Percentiles rank a stretch among this genome's conserved stretches.
phyloP scores from a whole-genome alignment of 2,329 filamentous ascomycete genomes.

The Stachybotrys chartarum region DNA sequence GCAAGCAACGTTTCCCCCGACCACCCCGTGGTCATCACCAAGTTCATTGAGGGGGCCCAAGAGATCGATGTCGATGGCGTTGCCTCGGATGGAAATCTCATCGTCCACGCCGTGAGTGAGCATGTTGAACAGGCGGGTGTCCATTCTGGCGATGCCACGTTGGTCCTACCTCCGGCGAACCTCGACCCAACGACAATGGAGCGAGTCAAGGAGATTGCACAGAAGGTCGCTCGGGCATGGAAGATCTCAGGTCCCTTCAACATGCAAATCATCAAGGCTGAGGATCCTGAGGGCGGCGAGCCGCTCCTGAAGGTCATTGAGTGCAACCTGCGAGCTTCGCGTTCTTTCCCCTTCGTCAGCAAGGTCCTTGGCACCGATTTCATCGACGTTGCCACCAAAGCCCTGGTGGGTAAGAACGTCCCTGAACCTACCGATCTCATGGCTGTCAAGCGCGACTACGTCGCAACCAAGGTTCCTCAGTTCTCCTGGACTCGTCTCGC shows the following conservation, averaged over 20 bases:
- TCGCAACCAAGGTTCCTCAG: slow-evolving; percentile 96
- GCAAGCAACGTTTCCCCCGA: slow-evolving; percentile 89
- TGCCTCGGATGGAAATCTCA: slow-evolving; percentile 74
- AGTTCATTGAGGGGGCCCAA: slow-evolving; percentile 94
- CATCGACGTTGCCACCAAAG: slow-evolving; percentile 91
- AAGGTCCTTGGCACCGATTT: slow-evolving; percentile 97
- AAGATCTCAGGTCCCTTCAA: slow-evolving; percentile 98
- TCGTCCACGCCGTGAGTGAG: slow-evolving; percentile 89
- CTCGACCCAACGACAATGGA: slow-evolving; percentile 72
- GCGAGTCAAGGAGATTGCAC: slow-evolving; percentile 88
- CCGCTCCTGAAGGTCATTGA: slow-evolving; percentile 90
- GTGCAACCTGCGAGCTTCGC: slow-evolving; percentile 94
- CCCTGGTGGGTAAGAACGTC: slow-evolving; percentile 77
- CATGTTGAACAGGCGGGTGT: slow-evolving; percentile 97
- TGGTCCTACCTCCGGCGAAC: slow-evolving; percentile 80
- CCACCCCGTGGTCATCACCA: slow-evolving; percentile 95
- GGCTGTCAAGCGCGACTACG: slow-evolving; percentile 80
- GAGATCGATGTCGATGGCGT: slow-evolving; percentile 97
- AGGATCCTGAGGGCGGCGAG: slow-evolving; percentile 66
- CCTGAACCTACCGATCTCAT: slow-evolving; percentile 84
- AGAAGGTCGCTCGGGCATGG: slow-evolving; percentile 96
- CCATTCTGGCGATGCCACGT: slow-evolving; percentile 93
- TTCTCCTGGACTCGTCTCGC: slow-evolving; percentile 98
- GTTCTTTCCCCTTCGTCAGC: slow-evolving; percentile 96
- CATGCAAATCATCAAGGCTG: slow-evolving; percentile 98